phyloP scores from a whole-genome alignment of 176 grass and related monocot species.

The Leersia perrieri region DNA sequence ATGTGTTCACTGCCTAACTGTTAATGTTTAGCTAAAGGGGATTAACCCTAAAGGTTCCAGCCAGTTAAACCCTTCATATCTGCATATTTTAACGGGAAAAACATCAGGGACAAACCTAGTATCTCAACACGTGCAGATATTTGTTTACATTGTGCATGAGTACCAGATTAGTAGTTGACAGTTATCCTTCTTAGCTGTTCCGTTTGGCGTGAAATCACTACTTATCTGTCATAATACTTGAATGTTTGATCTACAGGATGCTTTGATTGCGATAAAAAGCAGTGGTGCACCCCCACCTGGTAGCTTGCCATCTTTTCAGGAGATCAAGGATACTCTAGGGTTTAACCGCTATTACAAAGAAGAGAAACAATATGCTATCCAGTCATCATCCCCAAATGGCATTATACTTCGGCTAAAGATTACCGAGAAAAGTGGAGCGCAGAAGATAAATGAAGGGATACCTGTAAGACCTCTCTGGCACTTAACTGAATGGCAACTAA shows the following conservation, averaged over 20 bases:
- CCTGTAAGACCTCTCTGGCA: constrained; percentile 26
- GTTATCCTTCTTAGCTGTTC: neutral
- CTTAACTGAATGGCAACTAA: neutral
- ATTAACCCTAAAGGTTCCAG: no score
- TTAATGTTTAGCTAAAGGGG: no score
- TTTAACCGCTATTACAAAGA: constrained; percentile 93
- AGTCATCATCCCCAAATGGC: constrained; percentile 7
- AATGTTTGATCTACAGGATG: constrained; percentile 59
- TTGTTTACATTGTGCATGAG: neutral
- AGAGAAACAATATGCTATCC: constrained; percentile 65
- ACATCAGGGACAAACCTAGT: neutral
- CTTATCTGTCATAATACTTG: neutral
- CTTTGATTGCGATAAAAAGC: constrained; percentile 70
- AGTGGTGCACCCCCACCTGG: constrained; percentile 66
- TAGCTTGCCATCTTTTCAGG: constrained; percentile 79
- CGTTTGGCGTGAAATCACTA: neutral
- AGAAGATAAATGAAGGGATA: constrained; percentile 21
- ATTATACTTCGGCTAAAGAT: constrained; percentile 48
- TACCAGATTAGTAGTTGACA: neutral
- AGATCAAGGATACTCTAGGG: constrained; percentile 88
- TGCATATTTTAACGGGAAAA: neutral
- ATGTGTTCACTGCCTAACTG: neutral
- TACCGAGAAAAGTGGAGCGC: neutral
- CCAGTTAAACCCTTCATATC: neutral
- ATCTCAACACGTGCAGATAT: constrained; percentile 6